Evolutionary conservation across 2,329 filamentous ascomycete species (phyloP), one percentile per base, ranked within the genome.

Genomic region (Fusarium hostae): DNA sequence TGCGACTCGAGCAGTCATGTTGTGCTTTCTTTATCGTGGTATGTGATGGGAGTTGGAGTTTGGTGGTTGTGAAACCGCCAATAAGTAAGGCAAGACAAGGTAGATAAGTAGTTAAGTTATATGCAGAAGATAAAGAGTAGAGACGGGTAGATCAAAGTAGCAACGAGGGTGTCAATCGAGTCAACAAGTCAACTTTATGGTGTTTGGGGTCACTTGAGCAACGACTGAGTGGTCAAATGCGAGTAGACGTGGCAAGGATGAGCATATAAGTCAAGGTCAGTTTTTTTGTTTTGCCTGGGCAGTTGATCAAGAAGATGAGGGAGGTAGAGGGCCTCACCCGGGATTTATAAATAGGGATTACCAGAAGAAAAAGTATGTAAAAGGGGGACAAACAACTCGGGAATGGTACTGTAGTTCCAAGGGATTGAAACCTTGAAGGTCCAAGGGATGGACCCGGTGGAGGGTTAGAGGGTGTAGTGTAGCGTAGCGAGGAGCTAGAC

Each of bases 1-100:
- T 66, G 68, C 67, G 57, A 68, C 61, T 63, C 73, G 57, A 37
- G 70, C 68, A 26, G 77, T 74, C 78, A 79, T 68, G 65, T 77
- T 50, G 35, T 72, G 59, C 48, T 59, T 63, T 59, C 50, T 51
- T 54, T 72, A 9, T 43, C 30, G 30, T 57, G 32, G n/a, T 45
- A 22, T 51, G 44, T 48, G 54, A 47, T 56, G 32, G 20, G 18
- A 22, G 54, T 30, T 30, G n/a, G 18, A 66, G 39, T 39, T 48
- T 47, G 34, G 35, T 40, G 43, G 40, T 40, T 48, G 64, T 68
- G 67, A 56, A 51, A 50, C 48, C 18, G 57, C 35, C 44, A n/a
- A n/a, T 12, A 30, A 68, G 28, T 62, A 52, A 45, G 51, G 26
- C 62, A 28, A 52, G 56, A 63, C 32, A 63, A 62, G 28, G 24